Percentiles rank a stretch among this genome's conserved stretches.
These are phyloP conservation scores for Colletotrichum somersetense DNA, from an alignment of 2,329 filamentous ascomycete genomes.

Conservation along the genomic window DNA sequence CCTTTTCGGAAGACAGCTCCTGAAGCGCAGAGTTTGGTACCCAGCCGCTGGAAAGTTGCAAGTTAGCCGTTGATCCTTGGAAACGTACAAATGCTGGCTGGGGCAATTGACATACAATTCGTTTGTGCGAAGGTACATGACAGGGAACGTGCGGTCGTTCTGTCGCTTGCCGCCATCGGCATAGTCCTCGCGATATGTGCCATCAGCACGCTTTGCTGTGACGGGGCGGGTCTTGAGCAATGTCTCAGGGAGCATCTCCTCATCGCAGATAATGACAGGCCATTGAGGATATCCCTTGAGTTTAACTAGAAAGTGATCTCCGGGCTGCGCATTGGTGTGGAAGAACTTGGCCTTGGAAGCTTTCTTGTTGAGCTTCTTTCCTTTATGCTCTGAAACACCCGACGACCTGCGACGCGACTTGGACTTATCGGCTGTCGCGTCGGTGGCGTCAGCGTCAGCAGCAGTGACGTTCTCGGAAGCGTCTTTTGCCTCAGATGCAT, in stretches of 20 bases:
- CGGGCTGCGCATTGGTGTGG: conserved; percentile 85
- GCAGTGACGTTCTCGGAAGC: conserved; percentile 47
- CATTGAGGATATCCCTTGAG: conserved; percentile 95
- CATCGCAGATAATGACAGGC: conserved; percentile 94
- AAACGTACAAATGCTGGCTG: conserved; percentile 5
- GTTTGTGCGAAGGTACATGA: conserved; percentile 96
- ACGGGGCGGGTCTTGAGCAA: conserved; percentile 85
- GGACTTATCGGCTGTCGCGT: conserved; percentile 53
- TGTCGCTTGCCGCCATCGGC: conserved; percentile 88
- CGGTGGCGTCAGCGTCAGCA: conserved; percentile 45
- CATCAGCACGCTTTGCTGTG: conserved; percentile 84
- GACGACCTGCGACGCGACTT: conserved; percentile 80
- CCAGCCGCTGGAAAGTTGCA: conserved; percentile 77
- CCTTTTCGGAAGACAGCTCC: conserved; percentile 80
- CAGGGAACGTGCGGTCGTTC: conserved; percentile 87
- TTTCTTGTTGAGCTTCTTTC: conserved; percentile 88
- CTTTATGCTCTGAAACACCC: conserved; percentile 74
- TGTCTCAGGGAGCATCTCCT: conserved; percentile 88
- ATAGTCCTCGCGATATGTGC: conserved; percentile 88
- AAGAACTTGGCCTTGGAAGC: conserved; percentile 79
- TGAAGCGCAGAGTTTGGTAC: conserved; percentile 86
- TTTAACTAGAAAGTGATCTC: conserved; percentile 91
- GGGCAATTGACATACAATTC: conserved; percentile 83
- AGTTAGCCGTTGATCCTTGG: conserved; percentile 20
- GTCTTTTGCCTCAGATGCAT: conserved; percentile 58